These are phyloP conservation scores for Lodderomyces parapsilosis DNA, from an alignment of 1,139 yeast genomes.

Conservation along the genomic window DNA sequence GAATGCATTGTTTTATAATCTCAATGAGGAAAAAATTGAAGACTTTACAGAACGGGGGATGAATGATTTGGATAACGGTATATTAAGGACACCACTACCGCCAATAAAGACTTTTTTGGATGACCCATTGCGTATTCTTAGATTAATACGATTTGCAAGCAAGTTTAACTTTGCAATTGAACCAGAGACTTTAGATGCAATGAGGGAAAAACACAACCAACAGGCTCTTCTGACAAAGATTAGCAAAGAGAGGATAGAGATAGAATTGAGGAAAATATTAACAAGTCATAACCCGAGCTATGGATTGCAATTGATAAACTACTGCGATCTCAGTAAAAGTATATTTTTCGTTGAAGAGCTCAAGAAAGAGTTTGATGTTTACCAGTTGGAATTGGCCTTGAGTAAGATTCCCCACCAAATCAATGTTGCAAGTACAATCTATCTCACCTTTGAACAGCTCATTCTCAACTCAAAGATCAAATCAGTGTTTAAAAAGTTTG, in stretches of 20 bases:
- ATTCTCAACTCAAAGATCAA: slow-evolving; percentile 10
- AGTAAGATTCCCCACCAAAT: slow-evolving; percentile 18
- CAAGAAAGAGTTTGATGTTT: slow-evolving; percentile 20
- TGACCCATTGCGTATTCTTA: slow-evolving; percentile 86
- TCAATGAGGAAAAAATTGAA: slow-evolving; percentile 66
- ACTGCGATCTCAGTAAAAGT: slow-evolving; percentile 54
- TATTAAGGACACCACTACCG: slow-evolving; percentile 82
- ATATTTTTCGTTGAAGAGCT: slow-evolving; percentile 51
- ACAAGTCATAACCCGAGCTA: slow-evolving; percentile 60
- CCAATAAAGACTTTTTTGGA: slow-evolving; percentile 85
- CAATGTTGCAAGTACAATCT: slow-evolving; percentile 20
- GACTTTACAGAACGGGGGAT: slow-evolving; percentile 81
- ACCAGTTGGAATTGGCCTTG: slow-evolving; percentile 10
- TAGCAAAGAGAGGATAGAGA: slow-evolving; percentile 88
- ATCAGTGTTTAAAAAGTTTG: slow-evolving; percentile 12
- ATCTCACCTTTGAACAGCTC: slow-evolving; percentile 19
- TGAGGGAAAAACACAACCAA: slow-evolving; percentile 60
- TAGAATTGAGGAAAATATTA: slow-evolving; percentile 75
- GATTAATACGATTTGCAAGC: slow-evolving; percentile 83
- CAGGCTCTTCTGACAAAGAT: slow-evolving; percentile 67
- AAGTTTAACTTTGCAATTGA: slow-evolving; percentile 72
- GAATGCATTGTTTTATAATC: slow-evolving; percentile 85
- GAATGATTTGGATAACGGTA: slow-evolving; percentile 63
- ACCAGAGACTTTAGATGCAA: slow-evolving; percentile 56
- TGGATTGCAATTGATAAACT: slow-evolving; percentile 61